Conservation (phyloP, 768 basidiomycete genomes). For the Psilocybe tampanensis region DNA sequence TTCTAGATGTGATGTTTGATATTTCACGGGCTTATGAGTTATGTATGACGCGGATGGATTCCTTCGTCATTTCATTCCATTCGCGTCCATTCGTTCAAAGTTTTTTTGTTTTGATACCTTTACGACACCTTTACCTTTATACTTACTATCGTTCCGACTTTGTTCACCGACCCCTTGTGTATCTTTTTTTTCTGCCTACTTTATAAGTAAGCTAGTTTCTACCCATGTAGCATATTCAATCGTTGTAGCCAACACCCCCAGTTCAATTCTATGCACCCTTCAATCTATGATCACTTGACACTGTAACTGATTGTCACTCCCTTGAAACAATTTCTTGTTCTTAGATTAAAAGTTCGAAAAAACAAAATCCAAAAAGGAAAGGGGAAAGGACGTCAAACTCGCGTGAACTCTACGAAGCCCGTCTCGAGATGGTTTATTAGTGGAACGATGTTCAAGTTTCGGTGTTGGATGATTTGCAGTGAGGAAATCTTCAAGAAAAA, state of each 20-base stretch:
- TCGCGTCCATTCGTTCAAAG: neutral
- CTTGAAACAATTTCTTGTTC: too few relatives aligned
- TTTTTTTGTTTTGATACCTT: neutral
- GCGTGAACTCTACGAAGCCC: too few relatives aligned
- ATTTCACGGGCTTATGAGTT: neutral
- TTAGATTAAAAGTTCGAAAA: too few relatives aligned
- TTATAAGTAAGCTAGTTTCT: neutral
- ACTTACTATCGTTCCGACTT: neutral
- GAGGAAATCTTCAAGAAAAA: too few relatives aligned
- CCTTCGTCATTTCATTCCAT: neutral
- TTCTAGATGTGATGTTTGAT: neutral
- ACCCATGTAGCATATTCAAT: slow-evolving; percentile 19
- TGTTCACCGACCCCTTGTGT: slow-evolving; percentile 4
- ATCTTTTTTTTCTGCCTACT: slow-evolving; percentile 1
- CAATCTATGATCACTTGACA: too few relatives aligned
- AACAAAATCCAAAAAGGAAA: too few relatives aligned
- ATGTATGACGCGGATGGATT: slow-evolving; percentile 3
- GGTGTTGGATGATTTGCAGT: too few relatives aligned
- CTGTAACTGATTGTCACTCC: too few relatives aligned
- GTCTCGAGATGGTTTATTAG: too few relatives aligned
- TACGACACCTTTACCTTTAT: too few relatives aligned
- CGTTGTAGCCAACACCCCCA: slow-evolving; percentile 16
- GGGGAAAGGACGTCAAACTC: too few relatives aligned
- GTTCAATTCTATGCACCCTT: slow-evolving; percentile 1
- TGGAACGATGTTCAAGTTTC: too few relatives aligned